Conservation (phyloP, 306 rosid genomes). For the Castanea sativa region DNA sequence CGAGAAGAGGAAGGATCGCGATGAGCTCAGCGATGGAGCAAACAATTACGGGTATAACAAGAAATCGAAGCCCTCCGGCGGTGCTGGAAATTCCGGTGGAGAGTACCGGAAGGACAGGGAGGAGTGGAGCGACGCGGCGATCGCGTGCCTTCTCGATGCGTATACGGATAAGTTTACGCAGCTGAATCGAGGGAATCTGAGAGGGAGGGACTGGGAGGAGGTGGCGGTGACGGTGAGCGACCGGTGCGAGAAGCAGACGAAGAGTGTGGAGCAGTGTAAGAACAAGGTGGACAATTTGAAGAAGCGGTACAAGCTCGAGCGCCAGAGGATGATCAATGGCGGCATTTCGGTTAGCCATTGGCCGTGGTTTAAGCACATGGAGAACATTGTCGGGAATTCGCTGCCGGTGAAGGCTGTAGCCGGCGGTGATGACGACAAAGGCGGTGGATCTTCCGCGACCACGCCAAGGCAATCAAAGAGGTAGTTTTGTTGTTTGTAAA, state of each 20-base stretch:
- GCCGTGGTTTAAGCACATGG: conserved; percentile 98
- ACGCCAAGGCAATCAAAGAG: conserved; percentile 78
- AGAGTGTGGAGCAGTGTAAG: conserved; percentile 97
- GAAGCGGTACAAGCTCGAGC: conserved; percentile 89
- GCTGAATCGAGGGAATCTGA: conserved; percentile 85
- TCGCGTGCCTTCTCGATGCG: conserved; percentile 77
- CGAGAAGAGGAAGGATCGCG: conserved; percentile 69
- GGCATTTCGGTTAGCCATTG: conserved; percentile 73
- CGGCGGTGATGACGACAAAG: conserved; percentile 57
- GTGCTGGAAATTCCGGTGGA: conserved; percentile 22
- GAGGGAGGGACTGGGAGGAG: conserved; percentile 98
- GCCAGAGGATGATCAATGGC: conserved; percentile 81
- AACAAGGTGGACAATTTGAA: conserved; percentile 90
- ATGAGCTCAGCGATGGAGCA: conserved; percentile 61
- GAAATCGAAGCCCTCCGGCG: conserved; percentile 35
- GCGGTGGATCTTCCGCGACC: conserved; percentile 47
- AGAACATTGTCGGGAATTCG: conserved; percentile 83
- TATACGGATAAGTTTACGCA: conserved; percentile 91
- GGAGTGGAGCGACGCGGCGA: conserved; percentile 97
- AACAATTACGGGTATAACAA: conserved; percentile 53
- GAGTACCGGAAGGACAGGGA: conserved; percentile 93
- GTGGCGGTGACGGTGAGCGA: conserved; percentile 81
- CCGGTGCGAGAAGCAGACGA: conserved; percentile 70
- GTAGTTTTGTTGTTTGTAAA: conserved; percentile 18
- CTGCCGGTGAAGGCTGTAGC: conserved; percentile 52